These are phyloP conservation scores for Didymellaceae sp. DNA, from an alignment of 2,329 filamentous ascomycete genomes.

Conservation along the genomic window DNA sequence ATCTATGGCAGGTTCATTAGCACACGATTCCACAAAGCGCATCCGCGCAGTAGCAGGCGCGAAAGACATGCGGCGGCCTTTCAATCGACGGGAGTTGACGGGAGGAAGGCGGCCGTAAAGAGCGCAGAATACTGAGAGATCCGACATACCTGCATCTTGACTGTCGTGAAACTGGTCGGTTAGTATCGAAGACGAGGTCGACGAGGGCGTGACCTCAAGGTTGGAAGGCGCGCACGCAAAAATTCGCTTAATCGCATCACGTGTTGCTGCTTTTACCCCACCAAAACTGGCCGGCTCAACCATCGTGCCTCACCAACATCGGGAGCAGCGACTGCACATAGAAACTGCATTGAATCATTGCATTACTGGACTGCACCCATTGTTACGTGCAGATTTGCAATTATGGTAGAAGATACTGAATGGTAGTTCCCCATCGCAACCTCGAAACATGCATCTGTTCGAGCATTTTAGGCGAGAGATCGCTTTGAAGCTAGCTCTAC, in stretches of 20 bases:
- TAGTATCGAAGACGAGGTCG: slow-evolving; percentile 7
- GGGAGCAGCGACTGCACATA: not conserved
- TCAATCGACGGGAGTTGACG: not conserved
- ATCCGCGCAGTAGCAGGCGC: not conserved
- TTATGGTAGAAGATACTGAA: no score
- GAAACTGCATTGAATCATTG: not conserved
- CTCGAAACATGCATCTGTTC: no score
- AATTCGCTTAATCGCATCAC: not conserved
- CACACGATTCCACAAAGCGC: not conserved
- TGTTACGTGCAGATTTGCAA: no score
- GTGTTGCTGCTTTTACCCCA: slow-evolving; percentile 3
- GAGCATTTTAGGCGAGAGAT: no score
- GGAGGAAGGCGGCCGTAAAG: not conserved
- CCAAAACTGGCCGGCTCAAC: not conserved
- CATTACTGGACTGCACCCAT: no score
- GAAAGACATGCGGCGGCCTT: not conserved
- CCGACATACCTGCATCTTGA: slow-evolving; percentile 3
- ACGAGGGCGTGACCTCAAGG: not conserved
- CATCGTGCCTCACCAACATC: not conserved
- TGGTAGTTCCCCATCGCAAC: no score
- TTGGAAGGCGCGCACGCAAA: not conserved
- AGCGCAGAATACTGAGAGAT: not conserved
- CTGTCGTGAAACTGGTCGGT: slow-evolving; percentile 11
- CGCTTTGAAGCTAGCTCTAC: no score
- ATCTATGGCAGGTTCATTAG: slow-evolving; percentile 43